Evolutionary conservation across 441 rosid genomes (phyloP).

Genomic region (Euphorbia schlechtendalii): DNA sequence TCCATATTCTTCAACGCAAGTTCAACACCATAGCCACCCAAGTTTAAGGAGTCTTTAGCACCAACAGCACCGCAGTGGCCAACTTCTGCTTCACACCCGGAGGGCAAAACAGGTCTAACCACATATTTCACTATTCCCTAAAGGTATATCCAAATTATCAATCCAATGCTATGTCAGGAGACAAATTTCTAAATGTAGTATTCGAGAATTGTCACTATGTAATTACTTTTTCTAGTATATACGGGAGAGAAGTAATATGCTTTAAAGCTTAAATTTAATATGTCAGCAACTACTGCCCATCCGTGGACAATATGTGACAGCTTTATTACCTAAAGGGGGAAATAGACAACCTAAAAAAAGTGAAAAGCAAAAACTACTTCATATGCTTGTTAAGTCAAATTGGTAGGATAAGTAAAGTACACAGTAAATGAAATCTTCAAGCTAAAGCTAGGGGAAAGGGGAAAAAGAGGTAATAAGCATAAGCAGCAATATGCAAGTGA

Average conservation of each 20-base stretch:
- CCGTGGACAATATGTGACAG: not conserved
- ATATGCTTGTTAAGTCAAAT: not conserved
- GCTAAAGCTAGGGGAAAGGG: not conserved
- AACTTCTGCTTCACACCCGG: slow-evolving; percentile 70
- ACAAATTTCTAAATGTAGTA: not conserved
- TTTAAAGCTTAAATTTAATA: not conserved
- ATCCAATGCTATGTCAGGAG: not conserved
- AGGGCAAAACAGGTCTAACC: slow-evolving; percentile 90
- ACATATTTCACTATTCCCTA: slow-evolving; percentile 88
- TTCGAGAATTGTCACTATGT: not conserved
- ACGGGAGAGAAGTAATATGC: too few relatives aligned
- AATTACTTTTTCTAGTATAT: not conserved
- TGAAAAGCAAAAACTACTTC: slow-evolving; percentile 4
- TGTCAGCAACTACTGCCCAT: not conserved
- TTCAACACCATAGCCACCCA: slow-evolving; percentile 99
- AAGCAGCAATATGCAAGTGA: slow-evolving; percentile 6
- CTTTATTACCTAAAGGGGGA: not conserved
- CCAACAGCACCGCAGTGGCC: slow-evolving; percentile 86
- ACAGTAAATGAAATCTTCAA: too few relatives aligned
- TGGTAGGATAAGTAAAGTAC: too few relatives aligned
- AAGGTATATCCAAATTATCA: slow-evolving; percentile 28
- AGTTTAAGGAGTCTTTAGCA: slow-evolving; percentile 58
- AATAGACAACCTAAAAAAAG: too few relatives aligned
- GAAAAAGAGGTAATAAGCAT: not conserved
- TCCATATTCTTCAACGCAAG: slow-evolving; percentile 99